Percentiles rank a stretch among this genome's conserved stretches.
These are phyloP conservation scores for Xylaria digitata DNA, from an alignment of 2,329 filamentous ascomycete genomes.

Conservation along the genomic window DNA sequence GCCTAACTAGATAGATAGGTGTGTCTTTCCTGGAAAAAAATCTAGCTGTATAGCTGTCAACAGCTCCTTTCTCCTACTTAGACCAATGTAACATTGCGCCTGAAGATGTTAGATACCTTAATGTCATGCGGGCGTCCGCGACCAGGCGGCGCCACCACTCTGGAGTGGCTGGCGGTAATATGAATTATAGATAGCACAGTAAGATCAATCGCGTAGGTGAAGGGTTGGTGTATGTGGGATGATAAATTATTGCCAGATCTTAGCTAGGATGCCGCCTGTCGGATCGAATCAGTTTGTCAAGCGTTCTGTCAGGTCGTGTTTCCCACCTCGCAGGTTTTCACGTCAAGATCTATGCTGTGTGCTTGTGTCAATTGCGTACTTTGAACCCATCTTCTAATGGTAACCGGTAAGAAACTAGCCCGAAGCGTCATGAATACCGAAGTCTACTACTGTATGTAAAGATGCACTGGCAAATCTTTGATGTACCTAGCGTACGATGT, in stretches of 20 bases:
- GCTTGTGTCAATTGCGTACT: not conserved
- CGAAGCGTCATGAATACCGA: conserved; percentile 4
- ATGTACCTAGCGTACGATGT: conserved; percentile 12
- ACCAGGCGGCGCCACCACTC: conserved; percentile 16
- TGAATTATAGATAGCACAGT: conserved; percentile 7
- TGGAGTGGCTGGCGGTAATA: conserved; percentile 18
- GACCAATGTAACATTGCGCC: conserved; percentile 12
- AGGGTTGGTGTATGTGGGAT: not conserved
- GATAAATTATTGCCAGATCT: not conserved
- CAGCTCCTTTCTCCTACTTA: conserved; percentile 16
- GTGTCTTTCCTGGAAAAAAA: not conserved
- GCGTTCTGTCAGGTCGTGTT: conserved; percentile 1
- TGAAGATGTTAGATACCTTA: conserved; percentile 23
- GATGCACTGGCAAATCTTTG: conserved; percentile 8
- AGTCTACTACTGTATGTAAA: too few species aligned
- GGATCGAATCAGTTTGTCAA: conserved; percentile 6
- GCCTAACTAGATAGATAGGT: not conserved
- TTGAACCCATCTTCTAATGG: not conserved
- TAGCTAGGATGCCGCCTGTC: not conserved
- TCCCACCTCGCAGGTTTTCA: not conserved
- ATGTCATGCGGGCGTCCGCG: conserved; percentile 29
- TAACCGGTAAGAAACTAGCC: not conserved
- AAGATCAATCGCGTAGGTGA: conserved; percentile 14
- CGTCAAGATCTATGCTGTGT: not conserved
- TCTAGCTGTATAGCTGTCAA: conserved; percentile 11